Evolutionary conservation across 495 filamentous ascomycete genomes (phyloP).

Genomic region (Delitschia confertaspora): DNA sequence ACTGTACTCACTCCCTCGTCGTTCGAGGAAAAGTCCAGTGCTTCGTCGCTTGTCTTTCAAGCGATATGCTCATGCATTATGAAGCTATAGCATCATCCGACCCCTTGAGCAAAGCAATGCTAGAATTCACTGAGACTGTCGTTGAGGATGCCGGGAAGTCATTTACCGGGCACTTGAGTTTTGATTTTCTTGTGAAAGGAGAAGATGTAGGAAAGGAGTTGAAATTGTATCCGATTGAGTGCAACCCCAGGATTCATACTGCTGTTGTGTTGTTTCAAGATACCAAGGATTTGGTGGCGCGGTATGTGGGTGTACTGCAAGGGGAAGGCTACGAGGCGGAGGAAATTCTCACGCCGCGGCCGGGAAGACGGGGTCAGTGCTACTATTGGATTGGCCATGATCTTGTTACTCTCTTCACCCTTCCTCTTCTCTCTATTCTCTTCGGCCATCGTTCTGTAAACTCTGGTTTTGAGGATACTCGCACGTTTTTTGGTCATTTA

Average conservation of each 20-base stretch:
- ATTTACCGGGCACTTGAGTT: constrained; percentile 61
- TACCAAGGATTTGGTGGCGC: constrained; percentile 25
- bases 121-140: constrained; percentile 51
- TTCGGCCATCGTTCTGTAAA: constrained; percentile 7
- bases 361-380: no score
- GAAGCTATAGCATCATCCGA: constrained; percentile 45
- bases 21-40: constrained; percentile 50
- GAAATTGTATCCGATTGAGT: constrained; percentile 49
- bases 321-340: neutral
- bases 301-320: constrained; percentile 25
- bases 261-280: constrained; percentile 45
- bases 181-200: constrained; percentile 47
- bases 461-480: constrained; percentile 23
- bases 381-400: constrained; percentile 56
- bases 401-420: constrained; percentile 41
- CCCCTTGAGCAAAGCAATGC: constrained; percentile 48
- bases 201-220: constrained; percentile 10
- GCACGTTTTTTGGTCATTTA: constrained; percentile 39
- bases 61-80: constrained; percentile 55
- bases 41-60: constrained; percentile 54
- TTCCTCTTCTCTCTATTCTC: constrained; percentile 36
- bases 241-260: constrained; percentile 55
- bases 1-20: constrained; percentile 60
- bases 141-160: constrained; percentile 39
- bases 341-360: constrained; percentile 26